Percentiles rank a stretch among this genome's conserved stretches.
These are phyloP conservation scores for Cyberlindnera mississippiensis DNA, from an alignment of 805 yeast species.

Conservation along the genomic window DNA sequence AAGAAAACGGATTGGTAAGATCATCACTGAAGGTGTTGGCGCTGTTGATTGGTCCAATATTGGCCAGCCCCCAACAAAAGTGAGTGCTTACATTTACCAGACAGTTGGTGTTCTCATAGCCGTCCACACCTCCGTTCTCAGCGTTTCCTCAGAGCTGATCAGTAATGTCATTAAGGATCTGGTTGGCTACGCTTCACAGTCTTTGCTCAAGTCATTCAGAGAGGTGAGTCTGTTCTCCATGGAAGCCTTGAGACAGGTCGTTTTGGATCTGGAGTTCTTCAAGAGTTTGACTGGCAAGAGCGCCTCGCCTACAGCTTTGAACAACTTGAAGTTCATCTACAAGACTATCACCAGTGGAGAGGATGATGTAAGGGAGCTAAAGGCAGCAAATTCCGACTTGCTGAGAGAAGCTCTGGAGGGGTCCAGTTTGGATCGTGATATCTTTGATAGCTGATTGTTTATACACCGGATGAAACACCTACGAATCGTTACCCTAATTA, in stretches of 20 bases:
- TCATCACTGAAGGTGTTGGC: slow-evolving; percentile 38
- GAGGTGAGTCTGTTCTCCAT: slow-evolving; percentile 42
- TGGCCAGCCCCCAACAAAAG: slow-evolving; percentile 34
- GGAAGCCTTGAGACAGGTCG: slow-evolving; percentile 46
- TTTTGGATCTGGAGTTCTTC: slow-evolving; percentile 52
- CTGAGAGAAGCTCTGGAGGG: slow-evolving; percentile 18
- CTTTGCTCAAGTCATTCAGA: slow-evolving; percentile 36
- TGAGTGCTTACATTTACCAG: slow-evolving; percentile 46
- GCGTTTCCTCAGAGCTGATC: slow-evolving; percentile 45
- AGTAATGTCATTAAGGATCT: slow-evolving; percentile 42
- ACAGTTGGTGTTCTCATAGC: slow-evolving; percentile 44
- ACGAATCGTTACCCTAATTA: neutral
- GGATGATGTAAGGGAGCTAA: slow-evolving; percentile 6
- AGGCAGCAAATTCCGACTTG: slow-evolving; percentile 12
- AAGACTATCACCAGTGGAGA: slow-evolving; percentile 16
- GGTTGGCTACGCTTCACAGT: slow-evolving; percentile 36
- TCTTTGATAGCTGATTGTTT: slow-evolving; percentile 22
- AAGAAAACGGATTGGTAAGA: slow-evolving; percentile 37
- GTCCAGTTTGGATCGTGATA: slow-evolving; percentile 22
- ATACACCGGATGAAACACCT: too few species aligned
- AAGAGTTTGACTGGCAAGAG: slow-evolving; percentile 28
- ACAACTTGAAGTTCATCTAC: slow-evolving; percentile 23
- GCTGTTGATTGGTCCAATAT: slow-evolving; percentile 41
- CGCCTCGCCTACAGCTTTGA: slow-evolving; percentile 11
- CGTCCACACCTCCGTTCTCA: slow-evolving; percentile 48